Evolutionary conservation across 1,139 yeast species (phyloP).

Genomic region (Suhomyces chickasaworum): DNA sequence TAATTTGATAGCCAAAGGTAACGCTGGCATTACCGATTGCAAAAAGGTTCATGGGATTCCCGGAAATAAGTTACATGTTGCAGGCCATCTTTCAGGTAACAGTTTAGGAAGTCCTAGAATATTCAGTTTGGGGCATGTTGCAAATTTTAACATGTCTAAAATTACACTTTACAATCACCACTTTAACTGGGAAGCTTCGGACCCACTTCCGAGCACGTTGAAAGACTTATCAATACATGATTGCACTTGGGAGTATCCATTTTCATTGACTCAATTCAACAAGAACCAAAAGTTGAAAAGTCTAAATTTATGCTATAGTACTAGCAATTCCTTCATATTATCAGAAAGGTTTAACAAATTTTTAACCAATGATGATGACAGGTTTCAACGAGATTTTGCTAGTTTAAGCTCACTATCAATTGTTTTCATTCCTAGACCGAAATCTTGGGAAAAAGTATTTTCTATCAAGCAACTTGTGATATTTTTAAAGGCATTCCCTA

Average conservation of each 20-base stretch:
- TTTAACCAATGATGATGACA: conserved; percentile 21
- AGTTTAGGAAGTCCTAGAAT: conserved; percentile 24
- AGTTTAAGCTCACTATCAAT: conserved; percentile 26
- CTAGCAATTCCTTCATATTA: conserved; percentile 35
- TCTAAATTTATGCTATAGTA: conserved; percentile 31
- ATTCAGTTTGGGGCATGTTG: conserved; percentile 38
- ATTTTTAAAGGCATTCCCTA: conserved; percentile 21
- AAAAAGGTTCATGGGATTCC: conserved; percentile 4
- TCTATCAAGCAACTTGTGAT: conserved; percentile 8
- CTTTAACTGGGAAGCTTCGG: conserved; percentile 33
- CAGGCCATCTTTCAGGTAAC: conserved; percentile 12
- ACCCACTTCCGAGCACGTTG: conserved; percentile 8
- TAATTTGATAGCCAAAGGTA: conserved; percentile 3
- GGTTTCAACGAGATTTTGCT: conserved; percentile 20
- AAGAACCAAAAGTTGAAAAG: conserved; percentile 23
- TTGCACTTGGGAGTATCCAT: conserved; percentile 52
- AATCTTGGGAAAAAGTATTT: conserved; percentile 13
- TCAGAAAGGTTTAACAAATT: conserved; percentile 42
- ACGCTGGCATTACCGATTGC: neutral
- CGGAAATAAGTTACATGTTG: conserved; percentile 11
- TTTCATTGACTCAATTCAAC: conserved; percentile 38
- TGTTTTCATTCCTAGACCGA: conserved; percentile 11
- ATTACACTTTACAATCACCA: conserved; percentile 34
- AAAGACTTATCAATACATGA: conserved; percentile 26
- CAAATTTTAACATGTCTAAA: conserved; percentile 25